phyloP scores from a whole-genome alignment of 495 filamentous ascomycete species.

The Saxispiralis lemnorum region DNA sequence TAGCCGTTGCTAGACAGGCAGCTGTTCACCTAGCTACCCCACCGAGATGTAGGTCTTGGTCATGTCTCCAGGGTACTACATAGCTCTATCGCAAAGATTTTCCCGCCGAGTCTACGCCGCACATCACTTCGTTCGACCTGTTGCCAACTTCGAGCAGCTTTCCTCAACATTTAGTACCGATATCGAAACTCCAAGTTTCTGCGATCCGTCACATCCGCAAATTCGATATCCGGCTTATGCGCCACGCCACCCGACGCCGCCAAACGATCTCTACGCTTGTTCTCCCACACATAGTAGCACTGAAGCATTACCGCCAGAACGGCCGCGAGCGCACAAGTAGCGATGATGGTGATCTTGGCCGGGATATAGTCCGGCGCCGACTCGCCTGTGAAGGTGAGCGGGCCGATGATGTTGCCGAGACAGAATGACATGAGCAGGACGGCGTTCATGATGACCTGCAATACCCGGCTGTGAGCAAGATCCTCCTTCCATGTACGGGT shows the following conservation, averaged over 20 bases:
- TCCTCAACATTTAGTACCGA: background rate
- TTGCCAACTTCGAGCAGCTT: too few relatives aligned
- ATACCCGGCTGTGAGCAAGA: too few relatives aligned
- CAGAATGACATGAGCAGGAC: slow-evolving; percentile 21
- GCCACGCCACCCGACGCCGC: background rate
- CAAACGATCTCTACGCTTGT: background rate
- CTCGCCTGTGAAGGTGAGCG: slow-evolving; percentile 36
- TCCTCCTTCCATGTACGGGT: too few relatives aligned
- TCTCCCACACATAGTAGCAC: background rate
- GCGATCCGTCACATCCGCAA: slow-evolving; percentile 1
- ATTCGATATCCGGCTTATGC: background rate
- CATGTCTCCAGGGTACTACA: too few relatives aligned
- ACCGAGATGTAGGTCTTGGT: too few relatives aligned
- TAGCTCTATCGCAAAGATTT: too few relatives aligned
- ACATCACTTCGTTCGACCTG: too few relatives aligned
- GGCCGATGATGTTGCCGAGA: slow-evolving; percentile 41
- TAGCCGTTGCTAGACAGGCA: too few relatives aligned
- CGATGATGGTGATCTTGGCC: slow-evolving; percentile 16
- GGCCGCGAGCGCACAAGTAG: background rate
- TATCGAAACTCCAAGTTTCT: slow-evolving; percentile 2
- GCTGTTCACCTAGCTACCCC: too few relatives aligned
- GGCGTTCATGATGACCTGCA: slow-evolving; percentile 2
- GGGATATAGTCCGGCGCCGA: slow-evolving; percentile 26
- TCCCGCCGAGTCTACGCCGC: too few relatives aligned
- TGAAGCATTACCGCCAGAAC: background rate